Conservation (phyloP, 2,329 filamentous ascomycete genomes). For the Aspergillus oerlinghausenensis region DNA sequence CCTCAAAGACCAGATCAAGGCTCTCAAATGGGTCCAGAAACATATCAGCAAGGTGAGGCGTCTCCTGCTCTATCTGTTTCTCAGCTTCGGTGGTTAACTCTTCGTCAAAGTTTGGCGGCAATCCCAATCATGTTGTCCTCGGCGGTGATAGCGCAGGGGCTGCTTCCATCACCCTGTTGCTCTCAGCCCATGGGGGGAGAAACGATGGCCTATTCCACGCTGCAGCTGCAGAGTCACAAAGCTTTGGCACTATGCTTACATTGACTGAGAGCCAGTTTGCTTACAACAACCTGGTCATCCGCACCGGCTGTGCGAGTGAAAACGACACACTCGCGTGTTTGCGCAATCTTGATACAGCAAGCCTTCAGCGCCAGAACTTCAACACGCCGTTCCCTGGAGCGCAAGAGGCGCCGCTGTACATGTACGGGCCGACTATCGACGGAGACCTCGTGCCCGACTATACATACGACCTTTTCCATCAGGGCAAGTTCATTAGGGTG, state of each 20-base stretch:
- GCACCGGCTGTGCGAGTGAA: slow-evolving; percentile 43
- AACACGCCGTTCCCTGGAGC: slow-evolving; percentile 45
- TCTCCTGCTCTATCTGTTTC: neutral
- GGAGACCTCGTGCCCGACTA: slow-evolving; percentile 48
- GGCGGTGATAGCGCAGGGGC: slow-evolving; percentile 67
- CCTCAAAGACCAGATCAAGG: slow-evolving; percentile 65
- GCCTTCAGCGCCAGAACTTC: slow-evolving; percentile 45
- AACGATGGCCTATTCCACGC: slow-evolving; percentile 49
- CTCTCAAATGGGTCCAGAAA: slow-evolving; percentile 64
- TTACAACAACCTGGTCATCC: slow-evolving; percentile 48
- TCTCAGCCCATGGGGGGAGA: slow-evolving; percentile 51
- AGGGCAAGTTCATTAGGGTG: slow-evolving; percentile 48
- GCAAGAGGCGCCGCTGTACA: slow-evolving; percentile 42
- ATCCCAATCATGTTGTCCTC: slow-evolving; percentile 63
- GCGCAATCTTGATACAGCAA: slow-evolving; percentile 40
- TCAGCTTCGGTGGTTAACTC: neutral
- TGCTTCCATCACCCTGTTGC: slow-evolving; percentile 58
- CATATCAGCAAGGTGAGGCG: slow-evolving; percentile 50
- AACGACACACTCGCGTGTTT: slow-evolving; percentile 47
- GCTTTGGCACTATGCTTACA: slow-evolving; percentile 48
- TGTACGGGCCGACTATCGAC: slow-evolving; percentile 51
- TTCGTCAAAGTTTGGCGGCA: slow-evolving; percentile 58
- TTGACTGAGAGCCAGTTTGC: slow-evolving; percentile 47
- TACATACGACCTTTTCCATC: slow-evolving; percentile 45
- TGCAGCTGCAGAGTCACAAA: slow-evolving; percentile 52